These are phyloP conservation scores for Trichomonas gallinae DNA, from an alignment of 208 protist genomes.

Conservation along the genomic window DNA sequence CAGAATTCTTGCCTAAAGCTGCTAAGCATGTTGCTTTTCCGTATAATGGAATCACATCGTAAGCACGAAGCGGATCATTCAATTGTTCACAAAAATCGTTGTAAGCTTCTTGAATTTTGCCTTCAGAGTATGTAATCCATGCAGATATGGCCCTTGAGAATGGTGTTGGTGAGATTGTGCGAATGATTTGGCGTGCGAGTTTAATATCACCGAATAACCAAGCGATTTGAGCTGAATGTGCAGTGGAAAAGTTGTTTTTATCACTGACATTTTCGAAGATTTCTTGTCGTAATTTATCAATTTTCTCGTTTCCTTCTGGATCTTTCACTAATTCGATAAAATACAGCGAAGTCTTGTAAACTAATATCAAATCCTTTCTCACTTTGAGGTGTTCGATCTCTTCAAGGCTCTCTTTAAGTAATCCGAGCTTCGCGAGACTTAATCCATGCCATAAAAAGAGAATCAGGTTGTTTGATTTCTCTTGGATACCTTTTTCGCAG, in stretches of 20 bases:
- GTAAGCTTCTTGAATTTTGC: not conserved
- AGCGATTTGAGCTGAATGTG: not conserved
- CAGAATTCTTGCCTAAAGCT: not conserved
- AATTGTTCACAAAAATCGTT: not conserved
- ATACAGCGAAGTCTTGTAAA: not conserved
- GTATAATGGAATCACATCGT: not conserved
- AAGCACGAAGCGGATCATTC: not conserved
- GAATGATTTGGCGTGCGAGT: not conserved
- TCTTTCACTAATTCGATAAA: not conserved
- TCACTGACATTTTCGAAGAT: not conserved
- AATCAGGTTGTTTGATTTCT: not conserved
- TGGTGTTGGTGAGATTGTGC: not conserved
- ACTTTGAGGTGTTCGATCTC: not conserved
- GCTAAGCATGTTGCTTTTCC: not conserved
- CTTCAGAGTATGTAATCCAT: not conserved
- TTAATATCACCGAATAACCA: not conserved
- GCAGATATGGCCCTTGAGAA: not conserved
- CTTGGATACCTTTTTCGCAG: not conserved
- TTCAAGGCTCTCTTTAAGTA: not conserved
- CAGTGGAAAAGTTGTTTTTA: not conserved
- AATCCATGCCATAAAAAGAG: not conserved
- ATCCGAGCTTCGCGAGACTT: not conserved
- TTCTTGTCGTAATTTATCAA: not conserved
- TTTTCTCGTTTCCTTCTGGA: not conserved
- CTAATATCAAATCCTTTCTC: not conserved